Evolutionary conservation across 768 basidiomycete genomes (phyloP), one percentile per base, ranked within the genome.

Genomic region (Tulasnella sp.): DNA sequence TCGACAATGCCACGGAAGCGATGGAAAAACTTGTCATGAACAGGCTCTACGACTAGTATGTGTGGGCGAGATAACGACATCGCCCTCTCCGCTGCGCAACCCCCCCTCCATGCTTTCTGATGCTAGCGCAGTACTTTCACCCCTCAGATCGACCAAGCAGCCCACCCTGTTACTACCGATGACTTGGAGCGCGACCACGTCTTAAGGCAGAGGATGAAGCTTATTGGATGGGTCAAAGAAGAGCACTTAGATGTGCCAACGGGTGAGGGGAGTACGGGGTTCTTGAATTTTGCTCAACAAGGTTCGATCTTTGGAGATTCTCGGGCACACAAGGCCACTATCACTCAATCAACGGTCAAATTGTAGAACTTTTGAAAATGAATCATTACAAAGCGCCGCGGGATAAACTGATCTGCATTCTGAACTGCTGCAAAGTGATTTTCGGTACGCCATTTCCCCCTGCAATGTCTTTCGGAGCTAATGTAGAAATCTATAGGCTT

Each of bases 1-100:
- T 99, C 82, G 98, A 99, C 78, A 97, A 97, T 83, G 96, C 96
- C 0, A 91, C 96, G 88, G 98, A 99, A 86, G 97, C 96, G 76
- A 98, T 99, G 96, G 98, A 99, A 89, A 99, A 99, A 86, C 90
- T 99, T 9, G 98, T 99, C 83, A 99, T 99, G 98, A 99, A 99
- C 83, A 89, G 96, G 76, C 87, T 99, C 77, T 99, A 98, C 85
- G 95, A 96, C 83, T 96, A 94, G 97, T 98, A 82, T 84, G 94
- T 91, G 20, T 58, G 5, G 54, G 64, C 16, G 64, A 69, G 18
- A 37, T 28, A 14, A 69, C 11, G 40, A 3, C 72, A 40, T 31
- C 6, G 31, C 73, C 28, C 41, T 31, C 80, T 46, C 20, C 60
- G 64, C 46, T 31, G 44, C 60, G 0, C 16, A 40, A 31, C 41